Evolutionary conservation across 2,329 filamentous ascomycete genomes (phyloP), one percentile per base, ranked within the genome.

Genomic region (Trichoderma citrinoviride): DNA sequence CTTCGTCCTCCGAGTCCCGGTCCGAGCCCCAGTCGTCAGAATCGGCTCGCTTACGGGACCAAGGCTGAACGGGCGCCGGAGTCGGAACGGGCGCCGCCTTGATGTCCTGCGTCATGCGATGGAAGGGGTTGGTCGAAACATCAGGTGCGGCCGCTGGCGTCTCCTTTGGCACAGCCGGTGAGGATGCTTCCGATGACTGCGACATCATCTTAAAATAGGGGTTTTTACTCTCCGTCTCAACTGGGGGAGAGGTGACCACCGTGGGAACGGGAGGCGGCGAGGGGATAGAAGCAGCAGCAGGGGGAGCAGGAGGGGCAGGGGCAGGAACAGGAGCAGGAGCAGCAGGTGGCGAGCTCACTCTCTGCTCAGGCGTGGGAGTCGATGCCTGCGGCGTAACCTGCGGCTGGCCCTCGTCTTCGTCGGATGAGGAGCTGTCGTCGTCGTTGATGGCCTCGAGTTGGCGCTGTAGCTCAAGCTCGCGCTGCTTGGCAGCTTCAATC

Each of bases 81-180:
- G 74, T 76, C 66, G 77, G 72, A 10, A 76, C 77, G 2, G 61
- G 50, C 2, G 79, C 74, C 63, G 81, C 76, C 73, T 82, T 83
- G 65, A 79, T 79, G 68, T 91, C 85, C 70, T 90, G 86, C 5
- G 90, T 87, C 74, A 96, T 87, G 64, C 93, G 90, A 76, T 96
- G 91, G 87, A 98, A 99, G 5, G 95, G 95, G 74, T 99, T 99
- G 10, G 92, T 98, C n/a, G 91, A 93, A 25, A 85, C 83, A 53
- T 88, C 83, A 40, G 85, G 74, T 29, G 75, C 75, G 25, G 77
- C 76, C 19, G 77, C 74, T 17, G 80, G 73, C 54, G 81, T 73
- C 23, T 81, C 73, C 25, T 80, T 73, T 33, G 82, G 75, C 17
- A 80, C 79, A 60, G 79, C 77, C 67, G 78, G 78, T 12, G 86